Conservation (phyloP, 495 filamentous ascomycete genomes). For the Parathielavia hyrcaniae region DNA sequence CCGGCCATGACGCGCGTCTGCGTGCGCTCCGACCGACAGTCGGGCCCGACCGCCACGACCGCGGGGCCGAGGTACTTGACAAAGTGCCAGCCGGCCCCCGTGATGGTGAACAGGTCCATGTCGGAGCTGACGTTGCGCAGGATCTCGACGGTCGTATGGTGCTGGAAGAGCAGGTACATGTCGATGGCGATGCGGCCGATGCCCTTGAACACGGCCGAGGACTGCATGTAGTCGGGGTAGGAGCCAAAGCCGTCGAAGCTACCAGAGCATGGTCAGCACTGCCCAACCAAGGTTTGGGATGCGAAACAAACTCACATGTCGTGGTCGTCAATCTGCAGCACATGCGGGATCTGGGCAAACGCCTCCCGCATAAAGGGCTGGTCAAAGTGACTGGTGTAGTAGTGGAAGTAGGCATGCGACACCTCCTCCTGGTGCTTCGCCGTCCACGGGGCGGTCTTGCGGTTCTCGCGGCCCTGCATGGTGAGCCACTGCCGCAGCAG, state of each 20-base stretch:
- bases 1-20: constrained; percentile 90
- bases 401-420: constrained; percentile 94
- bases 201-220: constrained; percentile 94
- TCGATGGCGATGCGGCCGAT: constrained; percentile 96
- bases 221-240: constrained; percentile 98
- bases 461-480: constrained; percentile 82
- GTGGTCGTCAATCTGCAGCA: constrained; percentile 91
- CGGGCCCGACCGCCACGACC: constrained; percentile 81
- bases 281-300: neutral
- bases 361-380: constrained; percentile 89
- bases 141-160: constrained; percentile 92
- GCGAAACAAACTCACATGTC: constrained; percentile 72
- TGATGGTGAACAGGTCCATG: constrained; percentile 90
- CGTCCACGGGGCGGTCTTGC: constrained; percentile 86
- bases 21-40: constrained; percentile 86
- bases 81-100: constrained; percentile 95
- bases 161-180: constrained; percentile 98
- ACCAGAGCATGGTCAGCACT: constrained; percentile 23
- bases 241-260: constrained; percentile 98
- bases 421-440: constrained; percentile 92
- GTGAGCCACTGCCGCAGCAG: constrained; percentile 87
- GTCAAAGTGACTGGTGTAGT: constrained; percentile 95
- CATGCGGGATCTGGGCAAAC: constrained; percentile 93
- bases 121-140: constrained; percentile 81
- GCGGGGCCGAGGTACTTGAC: constrained; percentile 92